Conservation (phyloP, 768 basidiomycete species). For the Lactarius quietus region DNA sequence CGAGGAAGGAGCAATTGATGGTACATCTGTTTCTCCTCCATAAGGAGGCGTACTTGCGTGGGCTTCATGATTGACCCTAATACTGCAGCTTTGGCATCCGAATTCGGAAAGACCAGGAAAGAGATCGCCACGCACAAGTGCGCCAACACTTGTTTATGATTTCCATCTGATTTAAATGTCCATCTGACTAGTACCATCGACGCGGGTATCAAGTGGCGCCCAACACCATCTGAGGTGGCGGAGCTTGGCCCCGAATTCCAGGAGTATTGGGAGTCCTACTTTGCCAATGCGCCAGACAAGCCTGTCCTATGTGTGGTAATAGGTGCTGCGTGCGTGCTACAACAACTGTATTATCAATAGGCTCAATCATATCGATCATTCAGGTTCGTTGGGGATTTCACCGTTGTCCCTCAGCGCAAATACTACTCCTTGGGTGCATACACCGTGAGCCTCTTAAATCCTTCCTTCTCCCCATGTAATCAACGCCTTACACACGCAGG, state of each 20-base stretch:
- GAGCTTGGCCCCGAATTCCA: too few relatives aligned
- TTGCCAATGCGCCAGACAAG: slow-evolving; percentile 51
- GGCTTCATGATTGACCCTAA: neutral
- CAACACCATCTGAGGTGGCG: too few relatives aligned
- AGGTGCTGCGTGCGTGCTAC: slow-evolving; percentile 40
- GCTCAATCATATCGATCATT: neutral
- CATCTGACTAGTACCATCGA: slow-evolving; percentile 35
- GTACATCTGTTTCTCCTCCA: neutral
- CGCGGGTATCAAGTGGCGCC: slow-evolving; percentile 55
- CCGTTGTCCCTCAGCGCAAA: slow-evolving; percentile 15
- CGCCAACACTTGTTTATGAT: neutral
- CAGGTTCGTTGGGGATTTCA: slow-evolving; percentile 24
- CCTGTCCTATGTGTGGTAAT: slow-evolving; percentile 45
- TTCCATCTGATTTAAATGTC: neutral
- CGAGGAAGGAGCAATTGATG: slow-evolving; percentile 20
- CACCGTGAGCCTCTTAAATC: neutral
- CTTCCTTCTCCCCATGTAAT: neutral
- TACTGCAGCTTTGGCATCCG: slow-evolving; percentile 32
- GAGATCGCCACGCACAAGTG: slow-evolving; percentile 54
- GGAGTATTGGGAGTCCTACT: too few relatives aligned
- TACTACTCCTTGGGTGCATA: slow-evolving; percentile 24
- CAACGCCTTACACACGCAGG: neutral
- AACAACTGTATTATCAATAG: neutral
- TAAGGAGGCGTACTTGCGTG: neutral
- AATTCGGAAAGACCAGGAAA: slow-evolving; percentile 39